Base-by-base conservation (phyloP, 768 basidiomycete species). In the Phaffia australis region DNA sequence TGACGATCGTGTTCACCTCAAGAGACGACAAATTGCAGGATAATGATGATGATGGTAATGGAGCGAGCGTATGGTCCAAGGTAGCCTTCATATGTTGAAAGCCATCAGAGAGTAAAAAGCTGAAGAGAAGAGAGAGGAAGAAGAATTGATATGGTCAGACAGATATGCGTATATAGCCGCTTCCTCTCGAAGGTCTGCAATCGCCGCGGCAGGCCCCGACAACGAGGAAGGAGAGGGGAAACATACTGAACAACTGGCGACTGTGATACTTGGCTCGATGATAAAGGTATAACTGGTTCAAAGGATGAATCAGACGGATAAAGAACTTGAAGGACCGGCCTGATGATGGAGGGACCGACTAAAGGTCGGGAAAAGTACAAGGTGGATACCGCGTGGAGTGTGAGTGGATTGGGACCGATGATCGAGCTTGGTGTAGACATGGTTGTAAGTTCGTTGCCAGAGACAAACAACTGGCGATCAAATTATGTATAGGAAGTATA, bases 311-410 rank as follows among this genome's bases (percentile, higher is more conserved):
- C 35, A 42, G 35, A 42, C 35, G 35, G 35, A 42, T 42, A 11
- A 42, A 64, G 54, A 46, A 64, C 52, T 47, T 64, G 63, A 42
- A 64, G 54, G 32, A 64, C 49, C 6, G 63, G 63, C 16, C 55
- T 32, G 21, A 64, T n/a, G 54, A 64, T 42, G 42, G 63, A 29
- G 2, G 63, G 54, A 25, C 49, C 63, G 18, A 51, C 27, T 1
- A 27, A 21, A 8, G 63, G 52, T 4, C 19, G 4, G n/a, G 54
- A 55, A 35, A 32, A 54, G 52, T 56, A 35, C 9, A 64, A 54
- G 2, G 52, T 56, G 23, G 63, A 64, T 14, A 64, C 54, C 4
- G 42, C 54, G 55, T 56, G 52, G 8, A 56, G 63, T 6, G 63
- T 64, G 4, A 64, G 15, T 3, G 63, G 35, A 42, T 42, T 42